Percentiles rank a stretch among this genome's conserved stretches.
These are phyloP conservation scores for Musa balbisiana DNA, from an alignment of 202 grass and related monocot species.

Conservation along the genomic window DNA sequence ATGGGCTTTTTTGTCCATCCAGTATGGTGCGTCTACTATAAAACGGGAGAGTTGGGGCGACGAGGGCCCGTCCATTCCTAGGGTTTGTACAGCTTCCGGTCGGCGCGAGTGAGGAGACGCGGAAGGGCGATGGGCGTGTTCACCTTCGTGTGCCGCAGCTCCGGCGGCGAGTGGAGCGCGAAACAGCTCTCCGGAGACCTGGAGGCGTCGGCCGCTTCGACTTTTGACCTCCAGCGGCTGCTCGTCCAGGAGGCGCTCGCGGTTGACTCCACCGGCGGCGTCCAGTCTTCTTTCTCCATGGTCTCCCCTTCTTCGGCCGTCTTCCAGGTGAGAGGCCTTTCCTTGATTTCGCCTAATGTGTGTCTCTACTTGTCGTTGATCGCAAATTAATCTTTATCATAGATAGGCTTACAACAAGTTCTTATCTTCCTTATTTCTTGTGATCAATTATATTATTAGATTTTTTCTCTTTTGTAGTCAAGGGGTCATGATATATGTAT, in stretches of 20 bases:
- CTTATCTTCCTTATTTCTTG: too few species aligned
- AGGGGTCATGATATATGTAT: too few species aligned
- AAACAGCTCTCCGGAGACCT: conserved; percentile 64
- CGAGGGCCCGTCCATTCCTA: not conserved
- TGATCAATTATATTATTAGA: too few species aligned
- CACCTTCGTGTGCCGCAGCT: conserved; percentile 70
- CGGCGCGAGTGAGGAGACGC: not conserved
- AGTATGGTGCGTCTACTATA: too few species aligned
- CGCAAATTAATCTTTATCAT: too few species aligned
- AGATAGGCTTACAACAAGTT: too few species aligned
- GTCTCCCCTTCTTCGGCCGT: conserved; percentile 54
- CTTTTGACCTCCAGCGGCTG: conserved; percentile 52
- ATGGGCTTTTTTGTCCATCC: too few species aligned
- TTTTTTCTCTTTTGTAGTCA: too few species aligned
- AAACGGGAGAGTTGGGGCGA: too few species aligned
- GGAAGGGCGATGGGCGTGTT: conserved; percentile 53
- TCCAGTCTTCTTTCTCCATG: conserved; percentile 71
- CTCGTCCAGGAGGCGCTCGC: conserved; percentile 45
- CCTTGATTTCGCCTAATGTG: not conserved
- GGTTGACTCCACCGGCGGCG: conserved; percentile 32
- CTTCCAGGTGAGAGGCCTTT: conserved; percentile 44
- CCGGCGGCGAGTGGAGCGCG: conserved; percentile 46
- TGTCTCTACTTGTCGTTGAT: too few species aligned
- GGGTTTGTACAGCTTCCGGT: not conserved
- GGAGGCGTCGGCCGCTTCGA: conserved; percentile 51